Base-by-base conservation (phyloP, 2,329 filamentous ascomycete genomes). In the Cladosporium sp. region DNA sequence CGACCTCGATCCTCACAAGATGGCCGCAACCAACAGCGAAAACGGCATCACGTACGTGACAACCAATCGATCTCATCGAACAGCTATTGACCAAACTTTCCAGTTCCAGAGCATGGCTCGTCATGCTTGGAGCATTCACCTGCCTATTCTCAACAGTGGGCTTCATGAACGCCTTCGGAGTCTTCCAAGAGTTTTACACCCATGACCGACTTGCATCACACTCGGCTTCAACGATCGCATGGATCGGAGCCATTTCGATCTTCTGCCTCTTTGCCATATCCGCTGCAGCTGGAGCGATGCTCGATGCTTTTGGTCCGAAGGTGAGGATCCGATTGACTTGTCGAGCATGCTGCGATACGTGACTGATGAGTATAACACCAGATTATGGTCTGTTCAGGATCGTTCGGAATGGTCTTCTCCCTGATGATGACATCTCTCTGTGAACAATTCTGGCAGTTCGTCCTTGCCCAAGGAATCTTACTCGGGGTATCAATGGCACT, bases 401-500 rank as follows among this genome's bases (percentile, higher is more conserved):
- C 67, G 11, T 54, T 74, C 37, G 61, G 74, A 52, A 59, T 74
- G 1, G 67, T 74, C 8, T 71, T 78, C 43, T 72, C 73, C 2
- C 65, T 74, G 44, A 75, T 79, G 69, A 73, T 75, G 67, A 73
- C 70, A 36, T 76, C 73, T 59, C 61, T 78, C 13, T 71, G 70
- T 32, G 64, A 63, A 0, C 54, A 70, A 47, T 75, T 72, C 54
- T 78, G 73, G 69, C 75, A 79, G 30, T 59, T 78, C 13, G 68
- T 78, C 44, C 68, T 79, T 9, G 68, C 70, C 0, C 76, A 79
- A 50, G 75, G 71, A 18, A 49, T 78, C 27, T 71, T 71, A 37
- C 61, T 75, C 38, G 75, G 76, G 7, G 41, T 77, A 3, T 80
- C 78, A 1, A 77, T 76, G 47, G 83, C 82, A 2, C 79, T 74